phyloP scores from a whole-genome alignment of 257 asterid species.

The Solanum medicagineum region DNA sequence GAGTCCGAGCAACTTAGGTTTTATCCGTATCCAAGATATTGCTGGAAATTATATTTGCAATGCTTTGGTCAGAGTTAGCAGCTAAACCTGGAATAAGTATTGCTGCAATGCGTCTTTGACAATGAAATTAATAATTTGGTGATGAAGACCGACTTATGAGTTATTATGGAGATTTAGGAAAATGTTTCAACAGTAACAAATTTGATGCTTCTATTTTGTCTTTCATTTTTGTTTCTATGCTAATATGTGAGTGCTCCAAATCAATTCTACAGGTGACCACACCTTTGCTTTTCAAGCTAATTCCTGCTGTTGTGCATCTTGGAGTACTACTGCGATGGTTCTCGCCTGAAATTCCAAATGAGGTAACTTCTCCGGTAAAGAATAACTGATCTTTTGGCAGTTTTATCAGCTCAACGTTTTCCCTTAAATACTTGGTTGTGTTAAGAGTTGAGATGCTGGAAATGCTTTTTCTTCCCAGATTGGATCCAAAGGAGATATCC shows the following conservation, averaged over 20 bases:
- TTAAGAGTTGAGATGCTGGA: slow-evolving; percentile 26
- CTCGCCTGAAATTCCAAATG: slow-evolving; percentile 43
- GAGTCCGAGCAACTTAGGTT: too few species aligned
- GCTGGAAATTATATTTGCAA: neutral
- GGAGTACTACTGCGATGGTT: slow-evolving; percentile 75
- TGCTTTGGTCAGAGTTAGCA: neutral
- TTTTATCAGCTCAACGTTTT: slow-evolving; percentile 8
- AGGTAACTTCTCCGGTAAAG: slow-evolving; percentile 25
- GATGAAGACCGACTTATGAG: neutral
- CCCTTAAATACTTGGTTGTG: slow-evolving; percentile 7
- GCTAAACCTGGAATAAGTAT: neutral
- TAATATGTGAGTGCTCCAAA: slow-evolving; percentile 2
- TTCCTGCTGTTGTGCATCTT: slow-evolving; percentile 68
- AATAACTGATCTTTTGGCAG: neutral
- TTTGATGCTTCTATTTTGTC: neutral
- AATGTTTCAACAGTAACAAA: neutral
- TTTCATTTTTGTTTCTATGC: neutral
- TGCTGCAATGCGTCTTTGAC: neutral
- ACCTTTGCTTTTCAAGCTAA: slow-evolving; percentile 70
- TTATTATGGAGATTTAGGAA: neutral
- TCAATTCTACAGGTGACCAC: slow-evolving; percentile 56
- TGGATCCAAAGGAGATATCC: slow-evolving; percentile 54
- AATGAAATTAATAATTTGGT: neutral
- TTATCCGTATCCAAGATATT: neutral
- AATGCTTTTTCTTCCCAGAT: slow-evolving; percentile 50